Evolutionary conservation across 441 rosid genomes (phyloP), one percentile per base, ranked within the genome.

Genomic region (Pelargonium citronellum): DNA sequence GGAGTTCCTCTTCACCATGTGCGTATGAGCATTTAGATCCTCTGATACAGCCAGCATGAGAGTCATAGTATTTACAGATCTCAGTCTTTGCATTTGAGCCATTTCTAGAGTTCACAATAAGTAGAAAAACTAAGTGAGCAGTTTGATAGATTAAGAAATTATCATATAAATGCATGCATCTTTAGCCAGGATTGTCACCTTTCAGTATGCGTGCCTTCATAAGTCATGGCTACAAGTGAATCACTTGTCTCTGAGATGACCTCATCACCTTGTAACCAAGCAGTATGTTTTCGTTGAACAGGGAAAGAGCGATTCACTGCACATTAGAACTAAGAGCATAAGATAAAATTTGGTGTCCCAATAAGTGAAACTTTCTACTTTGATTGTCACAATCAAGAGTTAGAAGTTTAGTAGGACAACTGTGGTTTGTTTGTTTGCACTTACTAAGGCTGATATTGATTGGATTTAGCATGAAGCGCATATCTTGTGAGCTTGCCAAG

Each of bases 401-500:
- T 27, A 5, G 43, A 13, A 44, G 12, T 58, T 39, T 39, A 70
- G 66, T 19, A 19, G 16, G 27, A 24, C 30, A 13, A 41, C 10
- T 12, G 51, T 15, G 7, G 64, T 12, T 62, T 22, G 16, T 19
- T 65, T 64, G 19, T 44, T 67, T 71, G 58, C 75, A 81, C 96
- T 86, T 85, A 92, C 96, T 81, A 76, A 72, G 84, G 73, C 77
- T 86, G 78, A 84, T 84, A 73, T 82, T 82, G 53, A 84, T 73
- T 74, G 78, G 75, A 66, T 77, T 87, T 44, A 92, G 96, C 75
- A 90, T 79, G 81, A 86, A 87, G 47, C 97, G 90, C 85, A 90
- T 86, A 67, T 92, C 97, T 78, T 88, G 92, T 9, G 97, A 88
- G 77, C 81, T 84, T 64, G 97, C 87, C 81, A 88, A 79, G 79